Base-by-base conservation (phyloP, 257 asterid species). In the Gentiana dahurica region DNA sequence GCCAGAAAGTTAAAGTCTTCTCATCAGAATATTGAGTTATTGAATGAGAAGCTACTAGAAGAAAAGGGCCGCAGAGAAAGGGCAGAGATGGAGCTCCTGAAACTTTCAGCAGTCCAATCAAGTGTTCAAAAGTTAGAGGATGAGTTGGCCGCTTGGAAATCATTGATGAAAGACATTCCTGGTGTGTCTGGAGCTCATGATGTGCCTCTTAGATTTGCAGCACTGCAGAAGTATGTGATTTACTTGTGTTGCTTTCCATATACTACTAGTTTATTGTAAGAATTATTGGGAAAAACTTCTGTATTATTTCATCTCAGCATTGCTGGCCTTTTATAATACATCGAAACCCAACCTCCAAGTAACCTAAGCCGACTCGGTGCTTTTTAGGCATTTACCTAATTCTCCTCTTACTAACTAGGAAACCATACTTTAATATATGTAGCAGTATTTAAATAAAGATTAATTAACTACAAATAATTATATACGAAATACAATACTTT, bases 1-100 rank as follows among this genome's bases (percentile, higher is more conserved):
- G 97, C 97, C 53, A 87, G 87, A 70, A 87, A 76, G 70, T 65
- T 92, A 32, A 88, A 79, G 74, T 74, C 95, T 53, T 81, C 94
- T 70, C 93, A 75, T 72, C 92, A 78, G 67, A 81, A 79, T 62
- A 49, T 83, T 37, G 80, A 74, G 65, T 63, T 92, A 49, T 71
- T 92, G 81, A 92, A 88, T 85, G 95, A 85, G 70, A 92, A 88
- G 54, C 65, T 92, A 68, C 67, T 70, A 45, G 98, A 88, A 75
- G 98, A 92, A 66, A 92, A 81, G 71, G 68, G 72, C 44, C 77
- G 83, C 62, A 80, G 90, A 77, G 97, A 85, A 72, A 81, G 90
- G 78, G 79, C 94, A 57, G 98, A 88, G 76, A 54, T 77, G 39
- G 97, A 92, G 67, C 77, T 92, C 49, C 76, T 75, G 60, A 85